Percentiles rank a stretch among this genome's conserved stretches.
Evolutionary conservation across 129 eudicot genomes (phyloP).

Genomic region (Saussurea involucrata): DNA sequence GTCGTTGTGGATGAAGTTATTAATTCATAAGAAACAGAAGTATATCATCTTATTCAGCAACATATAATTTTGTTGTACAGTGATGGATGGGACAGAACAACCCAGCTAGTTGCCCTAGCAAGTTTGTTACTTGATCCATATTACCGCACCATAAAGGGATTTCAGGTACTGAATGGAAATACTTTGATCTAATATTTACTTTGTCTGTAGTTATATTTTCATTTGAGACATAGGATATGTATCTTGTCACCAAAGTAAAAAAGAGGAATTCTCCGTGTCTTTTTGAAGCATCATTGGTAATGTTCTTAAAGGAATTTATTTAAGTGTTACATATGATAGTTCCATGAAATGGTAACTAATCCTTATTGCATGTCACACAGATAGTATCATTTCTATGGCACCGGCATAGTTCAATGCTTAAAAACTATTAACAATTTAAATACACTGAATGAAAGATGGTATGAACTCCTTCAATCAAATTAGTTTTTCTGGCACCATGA

Average conservation of each 20-base stretch:
- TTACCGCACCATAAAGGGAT: conserved; percentile 90
- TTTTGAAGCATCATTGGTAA: not conserved
- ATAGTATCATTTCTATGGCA: not conserved
- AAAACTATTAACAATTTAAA: not conserved
- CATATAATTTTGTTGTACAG: conserved; percentile 40
- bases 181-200: not conserved
- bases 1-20: not conserved
- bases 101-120: conserved; percentile 93
- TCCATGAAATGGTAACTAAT: not conserved
- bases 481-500: not conserved
- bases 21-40: not conserved
- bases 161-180: conserved; percentile 62
- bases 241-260: not conserved
- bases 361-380: not conserved
- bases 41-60: not conserved
- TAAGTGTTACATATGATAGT: not conserved
- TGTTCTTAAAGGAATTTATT: not conserved
- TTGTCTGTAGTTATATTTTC: not conserved
- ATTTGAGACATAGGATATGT: not conserved
- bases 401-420: not conserved
- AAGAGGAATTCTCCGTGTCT: too few relatives aligned
- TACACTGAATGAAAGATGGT: not conserved
- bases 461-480: not conserved
- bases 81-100: conserved; percentile 99
- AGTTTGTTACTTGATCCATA: conserved; percentile 95